Conservation (phyloP, 257 asterid species). For the Gentiana macrophylla region DNA sequence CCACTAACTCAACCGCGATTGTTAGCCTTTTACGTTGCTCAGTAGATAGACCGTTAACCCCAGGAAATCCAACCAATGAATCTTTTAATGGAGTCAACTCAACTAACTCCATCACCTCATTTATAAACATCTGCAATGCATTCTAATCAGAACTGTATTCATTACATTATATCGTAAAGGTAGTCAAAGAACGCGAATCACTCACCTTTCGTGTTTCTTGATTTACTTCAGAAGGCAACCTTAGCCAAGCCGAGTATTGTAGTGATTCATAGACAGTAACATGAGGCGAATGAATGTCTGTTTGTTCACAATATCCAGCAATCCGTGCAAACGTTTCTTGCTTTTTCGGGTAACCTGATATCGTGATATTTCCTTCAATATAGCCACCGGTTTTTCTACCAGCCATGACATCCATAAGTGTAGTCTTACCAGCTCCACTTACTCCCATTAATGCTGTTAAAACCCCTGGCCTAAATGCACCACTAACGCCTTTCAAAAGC, state of each 20-base stretch:
- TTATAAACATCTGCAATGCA: slow-evolving; percentile 51
- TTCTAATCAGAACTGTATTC: not conserved
- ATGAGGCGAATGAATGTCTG: slow-evolving; percentile 82
- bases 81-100: slow-evolving; percentile 54
- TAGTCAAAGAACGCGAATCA: not conserved
- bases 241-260: slow-evolving; percentile 78
- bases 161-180: not conserved
- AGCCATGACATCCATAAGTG: slow-evolving; percentile 95
- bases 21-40: slow-evolving; percentile 91
- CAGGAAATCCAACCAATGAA: slow-evolving; percentile 73
- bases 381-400: slow-evolving; percentile 90
- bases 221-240: slow-evolving; percentile 58
- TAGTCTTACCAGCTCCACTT: slow-evolving; percentile 97
- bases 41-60: slow-evolving; percentile 72
- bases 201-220: slow-evolving; percentile 53
- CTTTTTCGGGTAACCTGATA: slow-evolving; percentile 76
- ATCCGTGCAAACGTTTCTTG: slow-evolving; percentile 89
- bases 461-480: slow-evolving; percentile 81
- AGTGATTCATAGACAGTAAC: slow-evolving; percentile 77
- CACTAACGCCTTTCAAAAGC: slow-evolving; percentile 61
- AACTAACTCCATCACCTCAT: slow-evolving; percentile 75
- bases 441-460: slow-evolving; percentile 90
- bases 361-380: slow-evolving; percentile 51
- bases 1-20: slow-evolving; percentile 84
- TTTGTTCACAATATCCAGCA: slow-evolving; percentile 92